phyloP scores from a whole-genome alignment of 2,329 filamentous ascomycete species.

The Fusarium zealandicum region DNA sequence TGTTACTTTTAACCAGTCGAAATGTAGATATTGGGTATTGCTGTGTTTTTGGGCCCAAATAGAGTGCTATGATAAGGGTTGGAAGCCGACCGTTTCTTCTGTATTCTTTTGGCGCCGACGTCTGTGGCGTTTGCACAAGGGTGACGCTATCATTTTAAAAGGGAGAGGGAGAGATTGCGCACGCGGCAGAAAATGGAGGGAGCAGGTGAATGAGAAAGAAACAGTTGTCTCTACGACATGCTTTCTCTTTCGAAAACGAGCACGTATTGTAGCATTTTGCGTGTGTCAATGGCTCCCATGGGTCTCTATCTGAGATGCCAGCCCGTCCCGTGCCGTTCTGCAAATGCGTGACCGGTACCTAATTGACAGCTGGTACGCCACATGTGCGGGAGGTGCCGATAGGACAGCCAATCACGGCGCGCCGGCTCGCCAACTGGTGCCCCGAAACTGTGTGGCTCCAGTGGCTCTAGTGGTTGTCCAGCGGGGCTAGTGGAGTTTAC shows the following conservation, averaged over 20 bases:
- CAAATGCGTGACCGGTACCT: slow-evolving; percentile 11
- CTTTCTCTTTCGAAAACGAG: too few relatives aligned
- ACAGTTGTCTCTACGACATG: not conserved
- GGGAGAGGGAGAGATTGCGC: slow-evolving; percentile 17
- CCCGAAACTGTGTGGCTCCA: slow-evolving; percentile 21
- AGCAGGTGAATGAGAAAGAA: not conserved
- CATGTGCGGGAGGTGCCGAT: slow-evolving; percentile 21
- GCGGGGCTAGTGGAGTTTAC: slow-evolving; percentile 8
- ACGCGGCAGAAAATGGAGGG: not conserved
- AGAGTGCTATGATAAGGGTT: not conserved
- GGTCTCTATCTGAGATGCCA: not conserved
- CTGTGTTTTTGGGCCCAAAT: too few relatives aligned
- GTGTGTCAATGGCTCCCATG: not conserved
- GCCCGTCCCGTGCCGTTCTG: slow-evolving; percentile 19
- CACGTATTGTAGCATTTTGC: too few relatives aligned
- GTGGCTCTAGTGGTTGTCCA: not conserved
- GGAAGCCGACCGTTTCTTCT: slow-evolving; percentile 12
- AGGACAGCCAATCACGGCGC: slow-evolving; percentile 7
- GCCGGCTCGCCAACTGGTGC: slow-evolving; percentile 5
- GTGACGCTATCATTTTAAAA: slow-evolving; percentile 11
- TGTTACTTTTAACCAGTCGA: too few relatives aligned
- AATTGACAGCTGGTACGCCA: slow-evolving; percentile 15
- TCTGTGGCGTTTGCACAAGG: slow-evolving; percentile 27
- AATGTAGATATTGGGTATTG: too few relatives aligned
- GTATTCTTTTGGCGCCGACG: slow-evolving; percentile 14